Base-by-base conservation (phyloP, 2,329 filamentous ascomycete genomes). In the Dryadomyces quercus-mongolicae region DNA sequence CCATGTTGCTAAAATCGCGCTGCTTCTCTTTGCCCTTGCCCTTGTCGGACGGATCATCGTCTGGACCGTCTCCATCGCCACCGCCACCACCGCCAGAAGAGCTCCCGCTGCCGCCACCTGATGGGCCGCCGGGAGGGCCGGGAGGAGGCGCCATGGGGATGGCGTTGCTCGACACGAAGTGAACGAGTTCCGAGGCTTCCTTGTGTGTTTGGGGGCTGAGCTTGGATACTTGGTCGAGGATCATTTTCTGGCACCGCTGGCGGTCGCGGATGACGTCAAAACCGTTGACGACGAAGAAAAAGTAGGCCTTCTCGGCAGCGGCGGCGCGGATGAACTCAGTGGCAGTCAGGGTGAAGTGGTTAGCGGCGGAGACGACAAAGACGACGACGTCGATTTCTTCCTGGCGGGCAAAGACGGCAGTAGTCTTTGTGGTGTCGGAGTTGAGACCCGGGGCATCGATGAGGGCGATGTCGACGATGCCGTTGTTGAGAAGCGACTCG, bases 311-410 rank as follows among this genome's bases (percentile, higher is more conserved):
- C 65, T 98, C 93, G 44, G 92, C 83, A 0, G 93, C 93, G 1
- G 93, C 93, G 51, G 92, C 92, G 75, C 88, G 87, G 58, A 98
- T 95, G 64, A 98, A 98, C 63, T 98, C 93, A 69, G 88, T 94
- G n/a, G 93, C 91, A 1, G 93, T 95, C 54, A 95, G 82, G 0
- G 93, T 98, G 66, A 98, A 97, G 69, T 98, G 93, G 61, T 98
- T 98, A 25, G 92, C 90, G 2, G 93, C 93, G 12, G 91, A 96
- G 5, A 98, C 93, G 38, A 98, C 93, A 63, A 98, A 98, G 0
- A 98, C 91, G 1, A 98, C 93, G 0, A 98, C 93, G 62, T 98
- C 93, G 59, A 98, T 98, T 70, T 98, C 93, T 68, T 98, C 93
- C 66, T 98, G 93, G 55, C 93, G 80, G 22, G 93, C 93, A 68